Evolutionary conservation across 164 flowering plant species (phyloP).

Genomic region (Akebia trifoliata): DNA sequence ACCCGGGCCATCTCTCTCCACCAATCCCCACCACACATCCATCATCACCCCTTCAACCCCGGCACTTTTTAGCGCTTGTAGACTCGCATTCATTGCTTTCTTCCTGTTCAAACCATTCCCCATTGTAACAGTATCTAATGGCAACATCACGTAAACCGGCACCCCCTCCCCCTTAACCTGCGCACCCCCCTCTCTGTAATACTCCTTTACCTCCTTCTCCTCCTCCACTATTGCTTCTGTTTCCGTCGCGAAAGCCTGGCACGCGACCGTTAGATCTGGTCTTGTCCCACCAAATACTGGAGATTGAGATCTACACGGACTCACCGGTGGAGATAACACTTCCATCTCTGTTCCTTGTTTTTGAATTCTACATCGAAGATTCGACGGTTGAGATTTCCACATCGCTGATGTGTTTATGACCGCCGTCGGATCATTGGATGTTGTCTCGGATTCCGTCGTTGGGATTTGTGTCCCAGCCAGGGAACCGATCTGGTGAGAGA

Average conservation of each 20-base stretch:
- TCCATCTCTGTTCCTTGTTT: constrained; percentile 26
- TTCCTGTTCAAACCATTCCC: constrained; percentile 56
- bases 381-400: constrained; percentile 41
- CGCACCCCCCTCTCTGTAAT: constrained; percentile 31
- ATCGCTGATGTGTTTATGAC: constrained; percentile 25
- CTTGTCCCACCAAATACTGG: constrained; percentile 42
- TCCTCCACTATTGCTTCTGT: constrained; percentile 17
- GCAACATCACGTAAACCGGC: constrained; percentile 96
- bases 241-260: constrained; percentile 51
- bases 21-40: constrained; percentile 99
- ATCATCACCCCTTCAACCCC: constrained; percentile 97
- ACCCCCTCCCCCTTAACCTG: constrained; percentile 49
- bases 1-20: constrained; percentile 77
- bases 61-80: constrained; percentile 85
- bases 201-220: constrained; percentile 13
- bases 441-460: constrained; percentile 10
- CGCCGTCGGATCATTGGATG: constrained; percentile 20
- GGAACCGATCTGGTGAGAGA: constrained; percentile 51
- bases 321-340: constrained; percentile 53
- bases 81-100: constrained; percentile 85
- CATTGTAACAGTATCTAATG: constrained; percentile 84
- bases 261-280: constrained; percentile 63
- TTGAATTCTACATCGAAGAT: constrained; percentile 35
- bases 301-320: constrained; percentile 53
- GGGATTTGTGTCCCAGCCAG: constrained; percentile 40